Evolutionary conservation across 805 yeast genomes (phyloP).

Genomic region (Scheffersomyces coipomensis): DNA sequence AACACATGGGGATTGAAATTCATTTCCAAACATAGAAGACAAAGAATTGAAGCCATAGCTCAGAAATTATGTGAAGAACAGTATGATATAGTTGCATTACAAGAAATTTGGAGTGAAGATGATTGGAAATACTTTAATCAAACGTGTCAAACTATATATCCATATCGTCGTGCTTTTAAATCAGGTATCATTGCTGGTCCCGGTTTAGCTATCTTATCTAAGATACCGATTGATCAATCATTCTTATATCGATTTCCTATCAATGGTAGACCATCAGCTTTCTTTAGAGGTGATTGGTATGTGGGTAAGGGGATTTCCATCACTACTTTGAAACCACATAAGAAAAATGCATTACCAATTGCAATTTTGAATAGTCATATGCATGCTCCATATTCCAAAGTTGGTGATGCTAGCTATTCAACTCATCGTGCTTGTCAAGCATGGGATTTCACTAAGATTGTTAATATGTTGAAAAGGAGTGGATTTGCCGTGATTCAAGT

Average conservation of each 20-base stretch:
- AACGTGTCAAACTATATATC: constrained; percentile 47
- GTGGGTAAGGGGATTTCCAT: constrained; percentile 90
- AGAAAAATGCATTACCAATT: constrained; percentile 49
- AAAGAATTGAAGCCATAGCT: constrained; percentile 74
- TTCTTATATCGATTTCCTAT: constrained; percentile 83
- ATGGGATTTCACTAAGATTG: constrained; percentile 83
- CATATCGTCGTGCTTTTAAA: constrained; percentile 67
- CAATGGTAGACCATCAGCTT: constrained; percentile 92
- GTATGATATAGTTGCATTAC: constrained; percentile 89
- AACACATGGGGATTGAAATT: constrained; percentile 89
- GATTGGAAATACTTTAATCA: constrained; percentile 72
- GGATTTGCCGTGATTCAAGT: constrained; percentile 87
- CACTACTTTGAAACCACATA: constrained; percentile 55
- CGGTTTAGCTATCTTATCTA: constrained; percentile 81
- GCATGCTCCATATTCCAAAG: constrained; percentile 85
- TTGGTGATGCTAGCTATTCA: constrained; percentile 85
- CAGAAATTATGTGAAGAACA: constrained; percentile 51
- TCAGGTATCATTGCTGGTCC: constrained; percentile 92
- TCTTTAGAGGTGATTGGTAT: constrained; percentile 94
- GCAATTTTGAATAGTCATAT: constrained; percentile 89
- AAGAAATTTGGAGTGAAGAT: constrained; percentile 86
- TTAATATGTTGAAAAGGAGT: constrained; percentile 57
- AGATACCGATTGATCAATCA: constrained; percentile 77
- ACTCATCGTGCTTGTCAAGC: constrained; percentile 95
- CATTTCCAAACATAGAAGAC: constrained; percentile 68